phyloP scores from a whole-genome alignment of 1,139 yeast genomes.

The Candida sp. region DNA sequence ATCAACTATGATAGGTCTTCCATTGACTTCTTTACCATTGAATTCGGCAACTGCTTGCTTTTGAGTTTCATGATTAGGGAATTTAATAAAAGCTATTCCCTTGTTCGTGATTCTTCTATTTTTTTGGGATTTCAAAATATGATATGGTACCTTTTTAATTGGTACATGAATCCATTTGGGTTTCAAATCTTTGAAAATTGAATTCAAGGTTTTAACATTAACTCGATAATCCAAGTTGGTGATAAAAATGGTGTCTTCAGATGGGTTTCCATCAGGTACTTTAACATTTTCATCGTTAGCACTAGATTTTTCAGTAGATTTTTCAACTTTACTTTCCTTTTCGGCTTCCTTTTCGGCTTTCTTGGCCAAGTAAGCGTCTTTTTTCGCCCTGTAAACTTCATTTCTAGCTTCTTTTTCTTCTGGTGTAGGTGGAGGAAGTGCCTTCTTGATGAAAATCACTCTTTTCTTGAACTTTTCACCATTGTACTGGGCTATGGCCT shows the following conservation, averaged over 20 bases:
- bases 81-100: constrained; percentile 63
- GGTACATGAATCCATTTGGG: constrained; percentile 62
- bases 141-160: constrained; percentile 39
- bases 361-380: constrained; percentile 17
- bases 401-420: constrained; percentile 40
- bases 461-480: constrained; percentile 47
- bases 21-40: constrained; percentile 50
- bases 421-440: constrained; percentile 51
- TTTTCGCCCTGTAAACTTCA: constrained; percentile 36
- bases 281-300: constrained; percentile 16
- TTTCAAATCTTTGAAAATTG: constrained; percentile 42
- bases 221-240: constrained; percentile 54
- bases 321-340: constrained; percentile 15
- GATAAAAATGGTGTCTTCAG: constrained; percentile 53
- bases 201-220: constrained; percentile 40
- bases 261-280: constrained; percentile 52
- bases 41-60: constrained; percentile 47
- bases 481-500: constrained; percentile 42
- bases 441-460: constrained; percentile 47
- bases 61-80: constrained; percentile 46
- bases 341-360: constrained; percentile 23
- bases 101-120: constrained; percentile 48
- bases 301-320: constrained; percentile 12
- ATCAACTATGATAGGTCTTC: constrained; percentile 52
- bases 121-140: constrained; percentile 33